These are phyloP conservation scores for Paecilomyces niveus DNA, from an alignment of 2,329 filamentous ascomycete species.

Conservation along the genomic window DNA sequence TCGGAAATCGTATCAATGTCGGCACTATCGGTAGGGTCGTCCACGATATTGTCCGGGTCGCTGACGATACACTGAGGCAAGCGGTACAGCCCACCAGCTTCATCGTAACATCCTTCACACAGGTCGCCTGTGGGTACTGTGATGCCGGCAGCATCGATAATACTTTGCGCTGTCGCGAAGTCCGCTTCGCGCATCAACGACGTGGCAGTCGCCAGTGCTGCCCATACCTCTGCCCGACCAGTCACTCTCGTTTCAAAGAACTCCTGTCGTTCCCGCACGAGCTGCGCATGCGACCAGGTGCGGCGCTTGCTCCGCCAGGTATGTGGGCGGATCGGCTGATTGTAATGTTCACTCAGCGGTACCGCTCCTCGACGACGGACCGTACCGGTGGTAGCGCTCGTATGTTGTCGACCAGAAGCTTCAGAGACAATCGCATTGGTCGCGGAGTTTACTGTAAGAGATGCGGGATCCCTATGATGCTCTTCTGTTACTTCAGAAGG, in stretches of 20 bases:
- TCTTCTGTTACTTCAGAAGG: conserved; percentile 17
- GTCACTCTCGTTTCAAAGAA: conserved; percentile 90
- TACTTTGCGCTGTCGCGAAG: conserved; percentile 66
- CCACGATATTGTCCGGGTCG: conserved; percentile 55
- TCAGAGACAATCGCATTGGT: conserved; percentile 9
- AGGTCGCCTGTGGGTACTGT: conserved; percentile 68
- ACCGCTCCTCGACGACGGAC: conserved; percentile 6
- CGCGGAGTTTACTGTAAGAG: conserved; percentile 7
- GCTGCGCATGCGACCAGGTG: conserved; percentile 61
- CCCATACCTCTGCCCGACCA: conserved; percentile 73
- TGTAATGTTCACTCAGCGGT: conserved; percentile 54
- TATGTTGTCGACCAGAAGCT: conserved; percentile 5
- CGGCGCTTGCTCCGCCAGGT: conserved; percentile 58
- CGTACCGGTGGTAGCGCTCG: conserved; percentile 5
- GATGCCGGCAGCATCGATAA: conserved; percentile 70
- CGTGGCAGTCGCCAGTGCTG: conserved; percentile 60
- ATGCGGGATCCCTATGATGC: conserved; percentile 14
- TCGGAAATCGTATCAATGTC: conserved; percentile 22
- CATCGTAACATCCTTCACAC: conserved; percentile 65
- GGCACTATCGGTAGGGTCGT: conserved; percentile 15
- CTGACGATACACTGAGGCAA: conserved; percentile 62
- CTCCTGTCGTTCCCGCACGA: conserved; percentile 66
- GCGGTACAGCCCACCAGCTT: conserved; percentile 61
- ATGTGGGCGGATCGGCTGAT: conserved; percentile 60
- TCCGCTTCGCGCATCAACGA: conserved; percentile 59